Evolutionary conservation across 192 early-diverging fungal genomes (phyloP), one percentile per base, ranked within the genome.

Genomic region (Chytriomyces hyalinus): DNA sequence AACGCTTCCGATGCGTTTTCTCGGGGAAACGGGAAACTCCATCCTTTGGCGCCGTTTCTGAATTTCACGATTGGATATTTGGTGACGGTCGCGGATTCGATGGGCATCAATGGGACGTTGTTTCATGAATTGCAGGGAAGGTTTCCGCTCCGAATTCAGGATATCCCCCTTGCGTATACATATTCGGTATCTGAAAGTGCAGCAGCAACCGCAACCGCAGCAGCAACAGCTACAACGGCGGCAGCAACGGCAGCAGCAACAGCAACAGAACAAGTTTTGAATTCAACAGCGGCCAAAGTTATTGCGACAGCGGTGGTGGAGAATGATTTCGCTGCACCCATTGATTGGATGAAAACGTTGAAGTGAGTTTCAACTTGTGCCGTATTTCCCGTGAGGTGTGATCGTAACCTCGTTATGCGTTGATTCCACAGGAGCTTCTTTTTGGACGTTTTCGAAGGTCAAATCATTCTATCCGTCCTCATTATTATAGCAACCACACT

Each of bases 401-500:
- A 13, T 2, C 53, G 20, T 57, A 20, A 57, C 53, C 53, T 57
- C 36, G 1, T 36, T 4, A 36, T 36, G 20, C 53, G 15, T n/a
- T 3, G 20, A 57, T 57, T 13, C 15, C 2, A 17, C 36, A 79
- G 83, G 46, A 61, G 47, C 15, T 83, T 87, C 63, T 80, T 80
- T 51, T 65, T 67, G 15, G 83, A 87, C 59, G 83, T 93, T 50
- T 84, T 96, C 67, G 95, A 98, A 73, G 97, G 97, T 0, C 92
- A 94, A 65, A 85, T 95, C 15, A 88, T 98, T 51, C 91, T 91
- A 0, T 80, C 92, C 36, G 75, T 92, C 36, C 89, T 93, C 5
- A 83, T 98, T 17, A 79, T 96, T 45, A 82, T 93, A 6, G 95
- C 93, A 69, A 85, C 97, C n/a, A 86, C 88, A 3, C 85, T 93